phyloP scores from a whole-genome alignment of 1,139 yeast genomes.

The Oligophagozyma castellii region DNA sequence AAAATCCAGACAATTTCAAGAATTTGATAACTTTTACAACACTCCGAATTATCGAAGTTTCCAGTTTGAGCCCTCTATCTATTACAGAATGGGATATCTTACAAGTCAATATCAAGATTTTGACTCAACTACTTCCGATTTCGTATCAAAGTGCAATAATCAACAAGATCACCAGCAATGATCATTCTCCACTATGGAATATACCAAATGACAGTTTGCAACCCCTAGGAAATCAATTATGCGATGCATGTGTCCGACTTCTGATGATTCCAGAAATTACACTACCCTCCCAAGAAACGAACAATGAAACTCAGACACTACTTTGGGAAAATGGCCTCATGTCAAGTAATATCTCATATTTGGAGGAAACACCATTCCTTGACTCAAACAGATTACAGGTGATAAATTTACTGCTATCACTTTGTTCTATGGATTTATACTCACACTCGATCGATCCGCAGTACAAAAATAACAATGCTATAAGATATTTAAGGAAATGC shows the following conservation, averaged over 20 bases:
- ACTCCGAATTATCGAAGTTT: too few relatives aligned
- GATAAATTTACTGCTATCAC: constrained; percentile 43
- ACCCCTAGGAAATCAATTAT: constrained; percentile 39
- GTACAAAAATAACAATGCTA: not conserved
- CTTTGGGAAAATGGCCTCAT: constrained; percentile 14
- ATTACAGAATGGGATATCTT: too few relatives aligned
- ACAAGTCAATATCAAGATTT: too few relatives aligned
- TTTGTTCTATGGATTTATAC: constrained; percentile 56
- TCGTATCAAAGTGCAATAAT: too few relatives aligned
- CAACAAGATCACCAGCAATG: too few relatives aligned
- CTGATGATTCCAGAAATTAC: constrained; percentile 36
- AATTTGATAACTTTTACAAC: too few relatives aligned
- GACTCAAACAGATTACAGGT: constrained; percentile 61
- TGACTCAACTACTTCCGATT: too few relatives aligned
- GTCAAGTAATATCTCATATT: constrained; percentile 10
- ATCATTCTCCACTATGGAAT: too few relatives aligned
- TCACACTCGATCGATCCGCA: not conserved
- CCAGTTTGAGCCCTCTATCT: too few relatives aligned
- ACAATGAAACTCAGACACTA: not conserved
- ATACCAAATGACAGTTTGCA: not conserved
- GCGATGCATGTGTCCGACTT: constrained; percentile 35
- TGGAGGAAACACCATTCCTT: constrained; percentile 31
- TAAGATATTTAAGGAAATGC: not conserved
- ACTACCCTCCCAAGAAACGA: constrained; percentile 19
- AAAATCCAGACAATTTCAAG: too few relatives aligned